Percentiles rank a stretch among this genome's conserved stretches.
phyloP scores from a whole-genome alignment of 495 filamentous ascomycete genomes.

The Aspergillus leporis region DNA sequence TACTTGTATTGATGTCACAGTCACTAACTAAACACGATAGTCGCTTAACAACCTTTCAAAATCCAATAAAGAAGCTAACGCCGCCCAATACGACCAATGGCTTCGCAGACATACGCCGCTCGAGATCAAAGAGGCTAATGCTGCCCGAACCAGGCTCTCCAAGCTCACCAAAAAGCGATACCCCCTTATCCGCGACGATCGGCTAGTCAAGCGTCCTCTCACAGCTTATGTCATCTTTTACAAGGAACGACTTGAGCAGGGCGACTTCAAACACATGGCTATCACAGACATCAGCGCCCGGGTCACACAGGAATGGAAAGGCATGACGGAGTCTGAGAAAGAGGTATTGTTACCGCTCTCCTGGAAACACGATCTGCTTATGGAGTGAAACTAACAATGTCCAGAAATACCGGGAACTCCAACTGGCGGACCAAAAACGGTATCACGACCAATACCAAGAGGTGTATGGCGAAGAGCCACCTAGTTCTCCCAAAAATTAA shows the following conservation, averaged over 20 bases:
- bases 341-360: slow-evolving; percentile 39
- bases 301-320: slow-evolving; percentile 58
- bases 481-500: not conserved
- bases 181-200: slow-evolving; percentile 53
- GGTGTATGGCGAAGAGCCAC: slow-evolving; percentile 33
- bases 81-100: slow-evolving; percentile 56
- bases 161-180: slow-evolving; percentile 21
- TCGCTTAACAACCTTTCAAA: slow-evolving; percentile 52
- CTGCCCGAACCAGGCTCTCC: slow-evolving; percentile 55
- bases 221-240: slow-evolving; percentile 46
- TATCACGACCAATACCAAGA: slow-evolving; percentile 35
- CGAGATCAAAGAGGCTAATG: slow-evolving; percentile 63
- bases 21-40: slow-evolving; percentile 29
- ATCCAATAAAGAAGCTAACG: slow-evolving; percentile 46
- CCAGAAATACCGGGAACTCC: slow-evolving; percentile 29
- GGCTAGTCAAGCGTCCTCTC: slow-evolving; percentile 51
- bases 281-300: slow-evolving; percentile 27
- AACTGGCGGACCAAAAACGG: slow-evolving; percentile 27
- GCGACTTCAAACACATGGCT: slow-evolving; percentile 45
- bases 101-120: slow-evolving; percentile 55
- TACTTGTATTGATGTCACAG: not conserved
- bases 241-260: slow-evolving; percentile 43
- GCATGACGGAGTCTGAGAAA: slow-evolving; percentile 49
- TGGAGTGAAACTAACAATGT: not conserved
- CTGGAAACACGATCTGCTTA: not conserved